Evolutionary conservation across 2,329 filamentous ascomycete species (phyloP).

Genomic region (Helicocarpus griseus): DNA sequence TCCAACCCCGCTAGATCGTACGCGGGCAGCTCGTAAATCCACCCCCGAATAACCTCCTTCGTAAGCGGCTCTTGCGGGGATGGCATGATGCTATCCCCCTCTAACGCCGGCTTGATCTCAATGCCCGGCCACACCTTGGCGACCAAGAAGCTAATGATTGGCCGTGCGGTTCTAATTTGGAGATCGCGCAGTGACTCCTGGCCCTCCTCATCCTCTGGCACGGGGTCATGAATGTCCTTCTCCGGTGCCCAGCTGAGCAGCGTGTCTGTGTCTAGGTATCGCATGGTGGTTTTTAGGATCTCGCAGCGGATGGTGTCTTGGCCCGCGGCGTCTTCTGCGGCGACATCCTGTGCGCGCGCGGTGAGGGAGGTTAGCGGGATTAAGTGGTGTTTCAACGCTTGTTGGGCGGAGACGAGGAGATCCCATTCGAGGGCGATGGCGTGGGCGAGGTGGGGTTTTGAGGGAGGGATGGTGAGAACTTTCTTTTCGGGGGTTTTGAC

Average conservation of each 20-base stretch:
- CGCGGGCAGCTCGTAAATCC: slow-evolving; percentile 61
- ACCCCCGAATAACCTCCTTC: slow-evolving; percentile 65
- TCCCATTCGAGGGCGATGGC: slow-evolving; percentile 94
- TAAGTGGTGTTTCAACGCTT: slow-evolving; percentile 75
- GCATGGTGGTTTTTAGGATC: slow-evolving; percentile 61
- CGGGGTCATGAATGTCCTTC: slow-evolving; percentile 37
- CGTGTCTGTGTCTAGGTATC: slow-evolving; percentile 86
- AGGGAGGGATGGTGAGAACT: slow-evolving; percentile 60
- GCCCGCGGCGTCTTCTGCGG: slow-evolving; percentile 51
- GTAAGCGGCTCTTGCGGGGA: slow-evolving; percentile 63
- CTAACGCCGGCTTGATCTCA: slow-evolving; percentile 70
- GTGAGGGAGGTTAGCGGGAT: slow-evolving; percentile 82
- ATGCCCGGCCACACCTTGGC: slow-evolving; percentile 75
- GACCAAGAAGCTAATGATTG: slow-evolving; percentile 62
- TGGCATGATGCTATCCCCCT: slow-evolving; percentile 66
- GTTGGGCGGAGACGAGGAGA: slow-evolving; percentile 65
- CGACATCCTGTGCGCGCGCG: slow-evolving; percentile 75
- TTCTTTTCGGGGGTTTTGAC: slow-evolving; percentile 68
- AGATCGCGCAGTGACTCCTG: slow-evolving; percentile 56
- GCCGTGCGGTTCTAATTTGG: slow-evolving; percentile 60
- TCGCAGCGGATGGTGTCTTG: slow-evolving; percentile 47
- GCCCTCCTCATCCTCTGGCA: slow-evolving; percentile 37
- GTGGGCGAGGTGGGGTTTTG: slow-evolving; percentile 71
- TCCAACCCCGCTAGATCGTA: slow-evolving; percentile 86
- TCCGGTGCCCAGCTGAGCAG: slow-evolving; percentile 79